These are phyloP conservation scores for Melaleuca alternifolia DNA, from an alignment of 345 rosid genomes.

Conservation along the genomic window DNA sequence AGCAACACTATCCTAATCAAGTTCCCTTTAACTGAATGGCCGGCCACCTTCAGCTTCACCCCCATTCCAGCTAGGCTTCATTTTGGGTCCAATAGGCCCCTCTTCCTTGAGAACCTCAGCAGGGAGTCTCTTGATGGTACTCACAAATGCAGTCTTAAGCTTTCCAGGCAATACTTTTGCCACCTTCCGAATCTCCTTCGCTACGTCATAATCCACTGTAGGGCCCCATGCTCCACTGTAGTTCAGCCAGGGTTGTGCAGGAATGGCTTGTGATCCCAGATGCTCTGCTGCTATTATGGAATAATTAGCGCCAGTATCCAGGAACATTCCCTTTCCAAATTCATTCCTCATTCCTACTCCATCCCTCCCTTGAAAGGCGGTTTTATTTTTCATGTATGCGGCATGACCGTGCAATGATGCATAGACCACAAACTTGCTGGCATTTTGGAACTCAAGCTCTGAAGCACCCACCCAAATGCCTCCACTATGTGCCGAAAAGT, in stretches of 20 bases:
- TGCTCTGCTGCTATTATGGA: slow-evolving; percentile 1
- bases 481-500: not conserved
- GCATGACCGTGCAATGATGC: slow-evolving; percentile 14
- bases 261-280: slow-evolving; percentile 1
- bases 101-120: slow-evolving; percentile 8
- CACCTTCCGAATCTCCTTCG: slow-evolving; percentile 1
- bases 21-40: not conserved
- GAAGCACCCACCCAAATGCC: slow-evolving; percentile 9
- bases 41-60: slow-evolving; percentile 3
- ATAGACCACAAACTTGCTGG: slow-evolving; percentile 4
- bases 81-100: slow-evolving; percentile 11
- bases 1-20: not conserved
- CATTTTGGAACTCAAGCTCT: slow-evolving; percentile 7
- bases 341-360: slow-evolving; percentile 10
- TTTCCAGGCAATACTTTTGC: not conserved
- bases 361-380: slow-evolving; percentile 5
- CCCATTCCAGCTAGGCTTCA: slow-evolving; percentile 8
- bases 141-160: not conserved
- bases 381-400: not conserved
- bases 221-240: slow-evolving; percentile 15
- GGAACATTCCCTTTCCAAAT: not conserved
- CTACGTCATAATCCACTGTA: not conserved
- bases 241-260: slow-evolving; percentile 3
- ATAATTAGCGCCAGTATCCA: slow-evolving; percentile 1
- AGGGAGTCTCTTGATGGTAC: not conserved